Evolutionary conservation across 1,284 basidiomycete species (phyloP).

Genomic region (Ceratorhiza oryzae-sativae): DNA sequence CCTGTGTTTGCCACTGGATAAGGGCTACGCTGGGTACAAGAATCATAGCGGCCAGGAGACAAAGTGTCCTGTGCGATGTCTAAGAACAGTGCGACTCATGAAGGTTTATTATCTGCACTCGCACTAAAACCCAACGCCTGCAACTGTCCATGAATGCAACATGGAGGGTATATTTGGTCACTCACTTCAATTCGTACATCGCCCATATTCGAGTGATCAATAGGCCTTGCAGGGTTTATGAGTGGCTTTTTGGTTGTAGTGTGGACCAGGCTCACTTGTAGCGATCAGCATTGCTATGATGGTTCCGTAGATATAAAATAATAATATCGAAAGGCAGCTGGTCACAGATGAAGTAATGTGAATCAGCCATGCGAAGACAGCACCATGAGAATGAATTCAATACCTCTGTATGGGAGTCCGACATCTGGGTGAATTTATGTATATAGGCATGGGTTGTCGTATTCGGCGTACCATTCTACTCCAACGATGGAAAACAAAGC

Average conservation of each 20-base stretch:
- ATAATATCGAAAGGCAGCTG: constrained; percentile 14
- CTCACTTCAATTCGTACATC: constrained; percentile 15
- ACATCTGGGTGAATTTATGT: neutral
- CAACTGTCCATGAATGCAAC: neutral
- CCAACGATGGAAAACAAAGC: neutral
- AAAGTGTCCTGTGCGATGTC: neutral
- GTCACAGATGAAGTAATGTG: no score
- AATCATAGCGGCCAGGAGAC: neutral
- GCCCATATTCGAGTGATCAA: constrained; percentile 21
- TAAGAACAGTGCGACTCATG: neutral
- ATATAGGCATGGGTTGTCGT: no score
- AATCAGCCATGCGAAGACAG: no score
- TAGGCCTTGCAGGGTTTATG: neutral
- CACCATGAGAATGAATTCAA: no score
- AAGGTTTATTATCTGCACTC: neutral
- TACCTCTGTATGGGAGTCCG: neutral
- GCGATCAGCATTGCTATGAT: constrained; percentile 20
- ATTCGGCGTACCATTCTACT: neutral
- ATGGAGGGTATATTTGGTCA: neutral
- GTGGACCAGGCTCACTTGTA: constrained; percentile 4
- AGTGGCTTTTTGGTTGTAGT: neutral
- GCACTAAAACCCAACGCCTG: constrained; percentile 16
- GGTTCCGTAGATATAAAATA: constrained; percentile 22
- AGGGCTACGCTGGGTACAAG: neutral
- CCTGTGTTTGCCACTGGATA: neutral